Percentiles rank a stretch among this genome's conserved stretches.
These are phyloP conservation scores for Sporothrix brunneoviolacea DNA, from an alignment of 2,329 filamentous ascomycete genomes.

Conservation along the genomic window DNA sequence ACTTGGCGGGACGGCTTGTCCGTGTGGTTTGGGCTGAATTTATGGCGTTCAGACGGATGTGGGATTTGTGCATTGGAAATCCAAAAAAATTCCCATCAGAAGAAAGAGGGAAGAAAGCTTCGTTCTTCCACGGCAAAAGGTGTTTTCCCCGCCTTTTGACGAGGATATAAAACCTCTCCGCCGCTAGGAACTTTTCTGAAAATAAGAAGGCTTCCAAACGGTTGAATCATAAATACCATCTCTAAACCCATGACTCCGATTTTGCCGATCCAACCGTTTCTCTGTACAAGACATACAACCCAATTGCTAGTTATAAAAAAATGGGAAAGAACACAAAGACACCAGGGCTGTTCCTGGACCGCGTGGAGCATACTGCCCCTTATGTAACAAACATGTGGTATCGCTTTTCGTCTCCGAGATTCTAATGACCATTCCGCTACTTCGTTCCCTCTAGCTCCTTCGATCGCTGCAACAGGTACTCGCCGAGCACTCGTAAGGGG, in stretches of 20 bases:
- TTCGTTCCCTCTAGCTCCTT: conserved; percentile 50
- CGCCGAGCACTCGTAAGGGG: conserved; percentile 61
- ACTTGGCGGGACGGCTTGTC: neutral
- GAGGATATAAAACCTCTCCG: too few relatives aligned
- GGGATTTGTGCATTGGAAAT: neutral
- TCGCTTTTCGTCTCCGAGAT: neutral
- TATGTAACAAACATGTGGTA: neutral
- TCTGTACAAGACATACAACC: too few relatives aligned
- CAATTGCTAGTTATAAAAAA: conserved; percentile 5
- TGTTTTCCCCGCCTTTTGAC: too few relatives aligned
- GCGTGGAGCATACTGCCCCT: neutral
- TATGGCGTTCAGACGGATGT: conserved; percentile 9
- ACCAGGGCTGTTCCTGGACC: too few relatives aligned
- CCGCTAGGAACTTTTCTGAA: too few relatives aligned
- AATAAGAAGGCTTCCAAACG: too few relatives aligned
- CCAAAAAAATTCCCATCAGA: neutral
- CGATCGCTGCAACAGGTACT: conserved; percentile 63
- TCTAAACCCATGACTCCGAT: too few relatives aligned
- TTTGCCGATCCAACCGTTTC: too few relatives aligned
- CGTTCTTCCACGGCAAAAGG: neutral
- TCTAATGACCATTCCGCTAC: neutral
- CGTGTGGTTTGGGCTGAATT: neutral
- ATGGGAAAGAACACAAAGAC: conserved; percentile 3
- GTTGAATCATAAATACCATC: too few relatives aligned
- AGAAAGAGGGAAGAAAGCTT: too few relatives aligned